These are phyloP conservation scores for Durotheca rogersii DNA, from an alignment of 495 filamentous ascomycete genomes.

Conservation along the genomic window DNA sequence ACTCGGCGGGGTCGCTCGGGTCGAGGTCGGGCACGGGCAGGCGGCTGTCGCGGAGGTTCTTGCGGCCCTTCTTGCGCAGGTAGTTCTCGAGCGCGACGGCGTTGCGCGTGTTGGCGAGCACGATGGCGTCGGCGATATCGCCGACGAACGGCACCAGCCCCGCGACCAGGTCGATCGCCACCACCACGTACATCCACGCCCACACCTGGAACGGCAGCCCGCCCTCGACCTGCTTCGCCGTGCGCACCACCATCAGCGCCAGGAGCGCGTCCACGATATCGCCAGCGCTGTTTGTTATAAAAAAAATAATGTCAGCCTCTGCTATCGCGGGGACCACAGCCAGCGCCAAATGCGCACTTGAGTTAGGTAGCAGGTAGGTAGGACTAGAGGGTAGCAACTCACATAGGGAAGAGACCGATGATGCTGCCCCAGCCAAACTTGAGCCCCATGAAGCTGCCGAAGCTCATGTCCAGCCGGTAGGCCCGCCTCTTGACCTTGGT, in stretches of 20 bases:
- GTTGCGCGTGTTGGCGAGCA: slow-evolving; percentile 72
- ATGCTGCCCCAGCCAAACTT: slow-evolving; percentile 81
- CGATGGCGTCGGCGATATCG: slow-evolving; percentile 68
- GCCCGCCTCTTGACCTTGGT: slow-evolving; percentile 77
- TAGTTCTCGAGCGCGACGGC: slow-evolving; percentile 71
- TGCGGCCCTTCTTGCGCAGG: slow-evolving; percentile 59
- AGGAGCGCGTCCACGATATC: slow-evolving; percentile 71
- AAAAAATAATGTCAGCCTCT: background rate
- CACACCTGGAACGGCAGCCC: slow-evolving; percentile 59
- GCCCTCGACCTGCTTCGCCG: slow-evolving; percentile 68
- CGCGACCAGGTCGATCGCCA: slow-evolving; percentile 74
- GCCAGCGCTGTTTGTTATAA: slow-evolving; percentile 67
- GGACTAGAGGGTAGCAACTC: too few relatives aligned
- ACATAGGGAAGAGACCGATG: slow-evolving; percentile 78
- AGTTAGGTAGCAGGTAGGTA: too few relatives aligned
- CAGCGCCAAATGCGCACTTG: background rate
- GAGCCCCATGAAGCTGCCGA: slow-evolving; percentile 73
- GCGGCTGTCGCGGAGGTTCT: slow-evolving; percentile 40
- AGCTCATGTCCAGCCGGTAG: slow-evolving; percentile 75
- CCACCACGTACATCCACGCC: slow-evolving; percentile 72
- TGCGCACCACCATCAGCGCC: slow-evolving; percentile 67
- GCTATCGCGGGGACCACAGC: slow-evolving; percentile 10
- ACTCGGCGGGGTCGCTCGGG: slow-evolving; percentile 46
- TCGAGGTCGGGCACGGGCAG: slow-evolving; percentile 37
- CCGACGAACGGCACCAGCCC: slow-evolving; percentile 85